Base-by-base conservation (phyloP, 305 asterid genomes). In the Fraxinus dipetala region DNA sequence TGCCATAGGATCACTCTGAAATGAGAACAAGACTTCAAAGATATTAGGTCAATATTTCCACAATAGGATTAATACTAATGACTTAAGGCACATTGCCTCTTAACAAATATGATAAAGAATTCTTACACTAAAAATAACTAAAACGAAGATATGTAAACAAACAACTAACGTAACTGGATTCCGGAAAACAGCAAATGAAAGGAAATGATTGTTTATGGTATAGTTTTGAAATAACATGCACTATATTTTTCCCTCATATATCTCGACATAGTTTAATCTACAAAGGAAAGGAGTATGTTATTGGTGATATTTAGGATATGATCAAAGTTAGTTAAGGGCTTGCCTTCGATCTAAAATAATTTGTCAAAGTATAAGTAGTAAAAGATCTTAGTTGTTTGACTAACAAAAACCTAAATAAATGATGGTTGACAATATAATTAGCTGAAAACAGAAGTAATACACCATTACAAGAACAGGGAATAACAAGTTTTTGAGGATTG, bases 1-100 rank as follows among this genome's bases (percentile, higher is more conserved):
- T 63, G 89, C 90, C 99, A 96, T 94, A 73, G 99, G 99, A 89
- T 96, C 98, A 85, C 99, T 94, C 99, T 96, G 92, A 85, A 86
- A 86, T 85, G 80, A 85, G 81, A 83, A 73, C 51, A 65, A 78
- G 77, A 80, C 75, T 22, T 74, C 78, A 72, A 75, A 76, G 78
- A 79, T 79, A 79, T 72, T 80, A 77, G 75, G 79, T 72, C 59
- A 70, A 54, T 67, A 61, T 80, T 40, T 24, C 75, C 61, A 84
- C 56, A 73, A 40, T 36, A 65, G 82, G 78, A 61, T 43, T 11
- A 69, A 16, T 72, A 73, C 34, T 77, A 65, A 59, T 45, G 69
- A 69, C 56, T 78, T 34, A 40, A 24, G 24, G 79, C 35, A 79
- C 18, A 78, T 35, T 72, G 61, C 72, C 78, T 72, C 67, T 59